A percentile compares a stretch with the other conserved stretches of the same genome.
phyloP scores from a whole-genome alignment of 768 basidiomycete genomes.

The Mycena floridula region DNA sequence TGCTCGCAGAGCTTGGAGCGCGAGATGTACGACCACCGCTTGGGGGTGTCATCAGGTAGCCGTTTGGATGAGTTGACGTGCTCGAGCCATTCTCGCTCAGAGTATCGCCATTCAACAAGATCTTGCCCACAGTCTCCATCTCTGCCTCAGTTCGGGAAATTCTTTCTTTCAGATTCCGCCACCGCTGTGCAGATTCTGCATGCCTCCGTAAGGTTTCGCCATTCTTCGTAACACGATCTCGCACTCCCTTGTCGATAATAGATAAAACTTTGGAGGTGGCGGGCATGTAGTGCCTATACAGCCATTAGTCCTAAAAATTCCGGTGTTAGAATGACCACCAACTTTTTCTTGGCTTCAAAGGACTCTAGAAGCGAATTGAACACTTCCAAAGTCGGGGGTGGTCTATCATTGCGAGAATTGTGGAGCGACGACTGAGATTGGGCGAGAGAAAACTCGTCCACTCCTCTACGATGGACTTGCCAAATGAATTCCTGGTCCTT shows the following conservation, averaged over 20 bases:
- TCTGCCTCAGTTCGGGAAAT: constrained; percentile 77
- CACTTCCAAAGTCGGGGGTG: constrained; percentile 49
- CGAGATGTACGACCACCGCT: constrained; percentile 38
- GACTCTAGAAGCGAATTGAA: constrained; percentile 66
- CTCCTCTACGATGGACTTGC: constrained; percentile 61
- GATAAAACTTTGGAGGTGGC: constrained; percentile 88
- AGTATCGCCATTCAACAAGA: constrained; percentile 47
- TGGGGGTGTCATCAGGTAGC: constrained; percentile 62
- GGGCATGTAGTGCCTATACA: constrained; percentile 83
- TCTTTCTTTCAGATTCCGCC: constrained; percentile 74
- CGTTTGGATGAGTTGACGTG: constrained; percentile 53
- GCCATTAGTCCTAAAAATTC: constrained; percentile 10
- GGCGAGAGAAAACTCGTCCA: constrained; percentile 34
- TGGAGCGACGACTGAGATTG: constrained; percentile 38
- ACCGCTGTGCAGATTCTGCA: constrained; percentile 83
- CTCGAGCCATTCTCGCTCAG: constrained; percentile 70
- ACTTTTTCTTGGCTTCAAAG: constrained; percentile 89
- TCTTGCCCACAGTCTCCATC: constrained; percentile 66
- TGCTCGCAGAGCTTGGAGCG: constrained; percentile 41
- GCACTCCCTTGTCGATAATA: constrained; percentile 91
- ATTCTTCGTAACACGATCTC: constrained; percentile 92
- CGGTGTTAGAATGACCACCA: constrained; percentile 11
- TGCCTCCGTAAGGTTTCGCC: constrained; percentile 90
- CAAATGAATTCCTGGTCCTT: constrained; percentile 70
- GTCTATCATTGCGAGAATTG: constrained; percentile 44